Evolutionary conservation across 192 early-diverging fungal species (phyloP), one percentile per base, ranked within the genome.

Genomic region (Linnemannia hyalina): DNA sequence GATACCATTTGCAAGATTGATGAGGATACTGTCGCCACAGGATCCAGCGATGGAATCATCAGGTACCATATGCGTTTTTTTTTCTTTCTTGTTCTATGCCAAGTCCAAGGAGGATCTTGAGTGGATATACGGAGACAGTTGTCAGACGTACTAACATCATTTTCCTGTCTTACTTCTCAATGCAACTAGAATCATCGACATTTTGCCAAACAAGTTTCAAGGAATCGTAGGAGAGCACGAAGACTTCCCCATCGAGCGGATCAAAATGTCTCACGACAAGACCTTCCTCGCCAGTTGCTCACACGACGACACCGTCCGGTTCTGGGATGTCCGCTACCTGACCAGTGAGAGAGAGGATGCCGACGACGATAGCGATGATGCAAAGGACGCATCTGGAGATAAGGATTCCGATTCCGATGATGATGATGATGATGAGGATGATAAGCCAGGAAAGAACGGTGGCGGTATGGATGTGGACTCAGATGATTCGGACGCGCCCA

Each of bases 141-240:
- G 52, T 40, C 26, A 49, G 18, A 55, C 65, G 80, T 13, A 55
- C 35, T 60, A 23, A 36, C 55, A 6, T 70, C 40, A 11, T 75
- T 22, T 32, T 40, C 26, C 60, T 60, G 36, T n/a, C 44, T 49
- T 65, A 18, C 36, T 71, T 65, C 23, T 26, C 57, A 23, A 60
- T 60, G 54, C 40, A 35, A 20, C 26, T 73, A 89, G 96, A 44
- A 87, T 97, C 10, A 93, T 99, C n/a, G 90, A 93, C 32, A 92
- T 99, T 72, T 91, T 98, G 55, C 99, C 99, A 22, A 98, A 99
- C 91, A 93, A 93, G 72, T 94, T 99, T 52, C 89, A 97, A n/a
- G 96, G 97, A 16, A 92, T 95, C 29, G 88, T 97, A 35, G 97
- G 97, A 29, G 97, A 97, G 78, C 97, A 98, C 82, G 96, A 95